Base-by-base conservation (phyloP, 2,329 filamentous ascomycete genomes). In the Massarina eburnea region DNA sequence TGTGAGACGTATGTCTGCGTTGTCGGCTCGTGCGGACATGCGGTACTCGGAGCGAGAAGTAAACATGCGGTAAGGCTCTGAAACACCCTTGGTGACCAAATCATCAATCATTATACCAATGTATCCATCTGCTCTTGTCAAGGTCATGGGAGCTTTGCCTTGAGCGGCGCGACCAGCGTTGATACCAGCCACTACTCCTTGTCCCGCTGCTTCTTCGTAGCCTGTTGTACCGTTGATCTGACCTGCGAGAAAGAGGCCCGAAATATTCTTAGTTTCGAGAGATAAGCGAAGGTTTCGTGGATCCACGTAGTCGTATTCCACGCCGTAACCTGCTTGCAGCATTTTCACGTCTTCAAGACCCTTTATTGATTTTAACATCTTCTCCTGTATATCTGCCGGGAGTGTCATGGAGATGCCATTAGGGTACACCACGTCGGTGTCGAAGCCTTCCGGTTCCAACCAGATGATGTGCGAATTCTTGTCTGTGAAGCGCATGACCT, bases 101-200 rank as follows among this genome's bases (percentile, higher is more conserved):
- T 99, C 94, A 71, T 99, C 94, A 61, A 99, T 91, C 91, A 99
- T 96, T 73, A 99, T 88, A 56, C 94, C 94, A 62, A 99, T 97
- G 70, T 96, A 99, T 10, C 90, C 91, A 68, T 99, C 92, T 1
- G 88, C 85, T 53, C 94, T 81, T 7, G 85, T 85, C 22, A 99
- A 75, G 0, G 81, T 81, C 49, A 95, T 77, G 0, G 84, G 79
- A 1, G 77, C 69, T 46, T 86, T 82, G 1, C 81, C 80, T 49
- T 82, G 80, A 0, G 91, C 83, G 1, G 85, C 80, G n/a, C 94
- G 80, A 2, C 92, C 94, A 1, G 94, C 94, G 64, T 99, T 99
- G 61, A 92, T 91, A 24, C 94, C 94, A 0, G 94, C 94, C 12
- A 99, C 75, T 37, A 99, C 80, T 8, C 94, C 94, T 70, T 99